Conservation (phyloP, 495 filamentous ascomycete genomes). For the Sporormia fimetaria region DNA sequence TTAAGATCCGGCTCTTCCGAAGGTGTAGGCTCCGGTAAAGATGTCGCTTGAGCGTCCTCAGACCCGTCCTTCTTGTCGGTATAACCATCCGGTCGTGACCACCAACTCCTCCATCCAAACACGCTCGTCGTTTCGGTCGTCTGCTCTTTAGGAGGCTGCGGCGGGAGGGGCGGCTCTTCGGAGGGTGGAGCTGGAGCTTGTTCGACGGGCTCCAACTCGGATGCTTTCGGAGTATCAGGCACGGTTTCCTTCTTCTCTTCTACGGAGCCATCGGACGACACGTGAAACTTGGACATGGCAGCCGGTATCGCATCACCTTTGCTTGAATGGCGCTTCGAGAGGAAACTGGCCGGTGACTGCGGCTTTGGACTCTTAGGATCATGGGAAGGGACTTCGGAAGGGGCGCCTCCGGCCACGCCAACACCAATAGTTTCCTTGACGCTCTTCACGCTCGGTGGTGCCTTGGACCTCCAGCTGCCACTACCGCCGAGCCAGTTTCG, state of each 20-base stretch:
- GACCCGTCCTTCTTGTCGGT: slow-evolving; percentile 16
- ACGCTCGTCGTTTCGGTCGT: slow-evolving; percentile 3
- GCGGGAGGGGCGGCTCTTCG: slow-evolving; percentile 25
- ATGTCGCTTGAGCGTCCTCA: slow-evolving; percentile 20
- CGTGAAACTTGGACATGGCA: slow-evolving; percentile 30
- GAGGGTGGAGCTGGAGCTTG: slow-evolving; percentile 1
- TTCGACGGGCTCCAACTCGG: slow-evolving; percentile 1
- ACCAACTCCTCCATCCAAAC: slow-evolving; percentile 32
- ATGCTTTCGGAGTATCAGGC: neutral
- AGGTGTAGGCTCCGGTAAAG: slow-evolving; percentile 20
- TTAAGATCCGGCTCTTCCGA: slow-evolving; percentile 13
- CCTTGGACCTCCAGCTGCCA: slow-evolving; percentile 32
- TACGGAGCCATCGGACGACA: slow-evolving; percentile 23
- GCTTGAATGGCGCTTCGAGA: slow-evolving; percentile 30
- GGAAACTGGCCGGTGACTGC: slow-evolving; percentile 17
- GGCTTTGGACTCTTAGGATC: slow-evolving; percentile 9
- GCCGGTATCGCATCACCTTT: slow-evolving; percentile 30
- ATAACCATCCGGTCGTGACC: slow-evolving; percentile 34
- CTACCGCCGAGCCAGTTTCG: slow-evolving; percentile 26
- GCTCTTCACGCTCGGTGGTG: slow-evolving; percentile 27
- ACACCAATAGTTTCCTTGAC: slow-evolving; percentile 31
- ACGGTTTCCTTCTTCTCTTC: slow-evolving; percentile 4
- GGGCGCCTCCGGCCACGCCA: slow-evolving; percentile 28
- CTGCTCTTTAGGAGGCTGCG: slow-evolving; percentile 15
- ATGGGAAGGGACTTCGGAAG: slow-evolving; percentile 25